A percentile compares a stretch with the other conserved stretches of the same genome.
Conservation (phyloP, 1,139 yeast species). For the Hemisphaericaspora xylofermentans region DNA sequence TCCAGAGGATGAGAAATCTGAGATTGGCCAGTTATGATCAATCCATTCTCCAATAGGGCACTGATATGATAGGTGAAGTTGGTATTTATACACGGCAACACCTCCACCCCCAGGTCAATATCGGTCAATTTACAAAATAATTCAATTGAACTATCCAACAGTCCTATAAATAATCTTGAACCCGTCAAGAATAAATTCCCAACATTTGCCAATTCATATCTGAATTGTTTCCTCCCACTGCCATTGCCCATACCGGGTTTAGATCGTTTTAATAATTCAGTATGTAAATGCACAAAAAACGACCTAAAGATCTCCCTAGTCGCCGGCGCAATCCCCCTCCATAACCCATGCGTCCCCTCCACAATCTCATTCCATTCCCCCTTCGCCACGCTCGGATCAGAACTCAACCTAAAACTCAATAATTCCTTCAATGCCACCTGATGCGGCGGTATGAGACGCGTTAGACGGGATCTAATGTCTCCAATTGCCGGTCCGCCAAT, state of each 20-base stretch:
- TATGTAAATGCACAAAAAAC: slow-evolving; percentile 75
- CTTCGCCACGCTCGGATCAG: slow-evolving; percentile 54
- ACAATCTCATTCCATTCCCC: slow-evolving; percentile 75
- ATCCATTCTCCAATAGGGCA: slow-evolving; percentile 69
- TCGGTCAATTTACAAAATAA: slow-evolving; percentile 66
- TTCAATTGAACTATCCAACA: slow-evolving; percentile 82
- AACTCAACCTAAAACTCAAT: slow-evolving; percentile 61
- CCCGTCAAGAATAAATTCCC: slow-evolving; percentile 88
- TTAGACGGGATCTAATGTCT: slow-evolving; percentile 79
- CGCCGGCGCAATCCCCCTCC: slow-evolving; percentile 62
- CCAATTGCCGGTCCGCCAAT: slow-evolving; percentile 97
- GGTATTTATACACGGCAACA: slow-evolving; percentile 81
- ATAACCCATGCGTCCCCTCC: slow-evolving; percentile 72
- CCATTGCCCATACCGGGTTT: slow-evolving; percentile 50
- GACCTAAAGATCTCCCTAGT: slow-evolving; percentile 75
- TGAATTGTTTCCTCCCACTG: slow-evolving; percentile 51
- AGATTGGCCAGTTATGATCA: slow-evolving; percentile 86
- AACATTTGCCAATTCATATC: slow-evolving; percentile 75
- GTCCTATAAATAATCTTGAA: slow-evolving; percentile 76
- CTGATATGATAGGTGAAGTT: slow-evolving; percentile 85
- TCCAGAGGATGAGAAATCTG: slow-evolving; percentile 84
- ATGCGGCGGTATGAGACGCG: slow-evolving; percentile 60
- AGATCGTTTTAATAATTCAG: slow-evolving; percentile 70
- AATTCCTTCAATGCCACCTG: slow-evolving; percentile 46
- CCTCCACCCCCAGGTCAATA: slow-evolving; percentile 54